Conservation (phyloP, 345 rosid genomes). For the Salix suchowensis region DNA sequence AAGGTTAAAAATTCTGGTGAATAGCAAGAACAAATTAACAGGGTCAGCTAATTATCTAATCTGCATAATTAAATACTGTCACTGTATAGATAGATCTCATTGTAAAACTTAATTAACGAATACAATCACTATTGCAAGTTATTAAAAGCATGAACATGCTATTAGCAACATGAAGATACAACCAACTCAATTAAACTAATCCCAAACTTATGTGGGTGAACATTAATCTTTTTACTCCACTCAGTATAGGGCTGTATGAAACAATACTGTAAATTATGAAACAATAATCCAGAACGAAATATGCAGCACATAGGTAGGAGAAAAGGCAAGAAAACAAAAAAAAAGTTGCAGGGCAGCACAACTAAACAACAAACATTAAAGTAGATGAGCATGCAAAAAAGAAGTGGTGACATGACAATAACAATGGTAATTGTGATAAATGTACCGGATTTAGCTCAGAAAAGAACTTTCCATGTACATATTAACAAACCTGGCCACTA, state of each 20-base stretch:
- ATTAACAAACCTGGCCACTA: constrained; percentile 61
- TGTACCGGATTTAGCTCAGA: neutral
- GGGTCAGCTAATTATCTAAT: too few species aligned
- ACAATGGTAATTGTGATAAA: neutral
- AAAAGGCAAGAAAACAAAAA: neutral
- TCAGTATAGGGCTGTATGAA: neutral
- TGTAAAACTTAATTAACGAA: too few species aligned
- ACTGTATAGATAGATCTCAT: too few species aligned
- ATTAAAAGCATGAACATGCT: neutral
- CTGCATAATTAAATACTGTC: too few species aligned
- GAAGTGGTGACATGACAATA: neutral
- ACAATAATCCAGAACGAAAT: neutral
- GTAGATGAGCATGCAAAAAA: neutral
- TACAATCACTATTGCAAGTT: neutral
- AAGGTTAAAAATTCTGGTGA: neutral
- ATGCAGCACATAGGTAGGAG: neutral
- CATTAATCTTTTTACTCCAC: neutral
- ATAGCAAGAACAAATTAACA: neutral
- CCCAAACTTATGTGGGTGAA: neutral
- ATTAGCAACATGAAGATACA: neutral
- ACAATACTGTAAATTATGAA: neutral
- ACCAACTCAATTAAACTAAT: neutral
- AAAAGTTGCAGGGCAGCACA: neutral
- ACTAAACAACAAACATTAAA: neutral
- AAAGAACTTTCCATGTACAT: neutral